Base-by-base conservation (phyloP, 345 rosid genomes). In the Cardamine occulta region DNA sequence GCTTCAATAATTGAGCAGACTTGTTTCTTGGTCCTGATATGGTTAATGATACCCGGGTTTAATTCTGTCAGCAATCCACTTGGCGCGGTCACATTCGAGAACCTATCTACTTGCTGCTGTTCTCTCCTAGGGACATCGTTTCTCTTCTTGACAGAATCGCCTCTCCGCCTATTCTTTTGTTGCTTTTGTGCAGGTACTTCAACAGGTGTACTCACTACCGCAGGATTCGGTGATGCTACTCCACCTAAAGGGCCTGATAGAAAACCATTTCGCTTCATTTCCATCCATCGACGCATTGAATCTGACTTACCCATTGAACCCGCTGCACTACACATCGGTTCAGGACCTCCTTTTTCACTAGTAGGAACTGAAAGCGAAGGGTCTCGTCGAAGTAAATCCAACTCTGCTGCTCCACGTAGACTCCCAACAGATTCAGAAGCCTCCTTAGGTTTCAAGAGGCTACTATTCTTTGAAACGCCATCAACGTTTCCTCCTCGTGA, bases 21-120 rank as follows among this genome's bases (percentile, higher is more conserved):
- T 73, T 95, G 99, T 75, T 84, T 86, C 79, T 79, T 93, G 63
- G 86, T 93, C 74, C 99, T 86, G 37, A 95, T 91, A 72, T 89
- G 95, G 83, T 88, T 90, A 75, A 95, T 89, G 65, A 95, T 95
- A 51, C 99, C 97, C 0, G 96, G 99, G 75, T 92, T 95, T 83
- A 95, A 63, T 54, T 84, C 94, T 53, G 89, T 92, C 66, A 95
- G 86, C 76, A 90, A 83, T 42, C 97, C 98, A 75, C 96, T 95
- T 2, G 99, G 99, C 23, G 97, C 90, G 14, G 98, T 87, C 68
- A 92, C 82, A 81, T 88, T 89, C 6, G 98, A 69, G 52, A 95
- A 88, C 81, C 89, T 87, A 79, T 90, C 96, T 34, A 83, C 88
- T 74, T 84, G 89, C 68, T 90, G 96, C 63, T 85, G 85, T 81